Evolutionary conservation across 228 moss, liverwort and hornwort species (phyloP).

Genomic region (Sphagnum fallax): DNA sequence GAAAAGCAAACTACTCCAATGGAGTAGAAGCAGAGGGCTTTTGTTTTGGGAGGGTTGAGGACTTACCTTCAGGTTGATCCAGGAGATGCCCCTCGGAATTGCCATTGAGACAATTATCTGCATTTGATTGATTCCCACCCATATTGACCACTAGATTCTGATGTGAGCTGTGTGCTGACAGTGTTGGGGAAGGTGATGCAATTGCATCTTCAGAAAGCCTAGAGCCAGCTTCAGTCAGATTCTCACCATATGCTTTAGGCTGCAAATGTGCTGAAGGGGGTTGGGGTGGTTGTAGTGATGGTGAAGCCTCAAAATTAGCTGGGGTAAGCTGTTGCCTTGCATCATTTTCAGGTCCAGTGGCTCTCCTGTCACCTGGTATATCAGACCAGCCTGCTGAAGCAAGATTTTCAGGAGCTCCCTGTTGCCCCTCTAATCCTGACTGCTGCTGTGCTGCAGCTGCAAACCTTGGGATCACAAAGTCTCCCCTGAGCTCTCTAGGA

Average conservation of each 20-base stretch:
- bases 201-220: slow-evolving; percentile 11
- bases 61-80: slow-evolving; percentile 35
- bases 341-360: slow-evolving; percentile 13
- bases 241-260: slow-evolving; percentile 18
- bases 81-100: slow-evolving; percentile 13
- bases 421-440: slow-evolving; percentile 16
- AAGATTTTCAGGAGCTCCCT: slow-evolving; percentile 17
- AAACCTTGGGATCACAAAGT: slow-evolving; percentile 23
- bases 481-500: slow-evolving; percentile 34
- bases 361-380: slow-evolving; percentile 23
- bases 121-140: slow-evolving; percentile 20
- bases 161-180: slow-evolving; percentile 10
- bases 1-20: background rate
- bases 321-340: background rate
- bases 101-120: slow-evolving; percentile 18
- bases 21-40: background rate
- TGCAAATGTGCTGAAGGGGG: slow-evolving; percentile 2
- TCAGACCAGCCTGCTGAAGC: slow-evolving; percentile 29
- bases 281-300: slow-evolving; percentile 1
- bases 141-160: slow-evolving; percentile 9
- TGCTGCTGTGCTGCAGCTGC: slow-evolving; percentile 19
- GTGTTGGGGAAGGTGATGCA: slow-evolving; percentile 19
- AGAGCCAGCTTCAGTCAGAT: slow-evolving; percentile 4
- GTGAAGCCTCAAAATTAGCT: background rate
- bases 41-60: background rate